Conservation (phyloP, 768 basidiomycete genomes). For the Boletus speciosus region DNA sequence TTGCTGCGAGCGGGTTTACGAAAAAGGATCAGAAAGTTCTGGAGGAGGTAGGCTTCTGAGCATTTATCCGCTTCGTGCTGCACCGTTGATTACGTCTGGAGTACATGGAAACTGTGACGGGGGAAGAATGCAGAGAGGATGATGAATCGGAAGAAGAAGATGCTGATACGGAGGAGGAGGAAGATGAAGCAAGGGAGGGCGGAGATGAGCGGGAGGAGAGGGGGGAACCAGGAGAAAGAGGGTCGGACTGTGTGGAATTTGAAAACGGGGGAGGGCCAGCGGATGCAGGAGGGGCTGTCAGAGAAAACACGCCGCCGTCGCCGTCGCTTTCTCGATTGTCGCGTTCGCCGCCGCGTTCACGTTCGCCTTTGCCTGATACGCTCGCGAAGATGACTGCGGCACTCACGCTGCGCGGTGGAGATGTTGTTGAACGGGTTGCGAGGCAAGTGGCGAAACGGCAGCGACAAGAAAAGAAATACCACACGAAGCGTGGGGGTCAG, state of each 20-base stretch:
- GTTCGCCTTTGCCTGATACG: slow-evolving; percentile 42
- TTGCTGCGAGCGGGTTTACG: slow-evolving; percentile 92
- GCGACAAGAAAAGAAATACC: slow-evolving; percentile 69
- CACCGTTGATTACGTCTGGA: slow-evolving; percentile 32
- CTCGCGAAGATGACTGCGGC: slow-evolving; percentile 42
- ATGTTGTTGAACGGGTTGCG: slow-evolving; percentile 58
- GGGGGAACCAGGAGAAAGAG: slow-evolving; percentile 37
- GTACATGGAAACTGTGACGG: slow-evolving; percentile 63
- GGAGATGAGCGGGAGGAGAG: slow-evolving; percentile 37
- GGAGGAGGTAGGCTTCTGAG: slow-evolving; percentile 64
- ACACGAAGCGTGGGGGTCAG: slow-evolving; percentile 65
- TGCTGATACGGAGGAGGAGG: slow-evolving; percentile 38
- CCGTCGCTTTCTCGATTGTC: slow-evolving; percentile 40
- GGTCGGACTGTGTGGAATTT: too few species aligned
- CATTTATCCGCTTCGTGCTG: slow-evolving; percentile 18
- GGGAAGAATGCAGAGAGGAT: slow-evolving; percentile 32
- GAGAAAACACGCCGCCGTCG: too few species aligned
- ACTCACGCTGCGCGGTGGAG: slow-evolving; percentile 34
- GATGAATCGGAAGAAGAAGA: slow-evolving; percentile 36
- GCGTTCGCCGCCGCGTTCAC: slow-evolving; percentile 51
- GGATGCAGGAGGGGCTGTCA: too few species aligned
- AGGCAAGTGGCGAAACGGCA: slow-evolving; percentile 60
- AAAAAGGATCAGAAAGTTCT: slow-evolving; percentile 76
- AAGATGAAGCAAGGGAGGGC: slow-evolving; percentile 30
- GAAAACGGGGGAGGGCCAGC: too few species aligned